These are phyloP conservation scores for Tulasnella sp. DNA, from an alignment of 768 basidiomycete species.

Conservation along the genomic window DNA sequence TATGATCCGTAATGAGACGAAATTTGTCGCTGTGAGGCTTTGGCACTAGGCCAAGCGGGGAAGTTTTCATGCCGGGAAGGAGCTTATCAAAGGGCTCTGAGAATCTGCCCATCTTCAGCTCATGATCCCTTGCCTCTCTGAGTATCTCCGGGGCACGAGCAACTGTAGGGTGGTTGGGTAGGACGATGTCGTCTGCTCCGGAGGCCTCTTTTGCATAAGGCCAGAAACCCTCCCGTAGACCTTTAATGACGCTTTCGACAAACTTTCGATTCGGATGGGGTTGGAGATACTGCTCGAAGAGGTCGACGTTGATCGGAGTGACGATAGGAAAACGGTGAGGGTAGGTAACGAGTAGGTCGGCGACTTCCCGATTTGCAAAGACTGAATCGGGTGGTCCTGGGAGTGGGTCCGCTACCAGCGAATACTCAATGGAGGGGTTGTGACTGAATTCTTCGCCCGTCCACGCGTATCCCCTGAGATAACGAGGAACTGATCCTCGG, in stretches of 20 bases:
- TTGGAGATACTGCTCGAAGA: slow-evolving; percentile 22
- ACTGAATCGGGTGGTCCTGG: background rate
- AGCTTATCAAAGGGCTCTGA: slow-evolving; percentile 25
- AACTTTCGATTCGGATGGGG: slow-evolving; percentile 31
- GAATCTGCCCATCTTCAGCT: slow-evolving; percentile 16
- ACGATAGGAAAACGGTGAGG: slow-evolving; percentile 28
- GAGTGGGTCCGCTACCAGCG: background rate
- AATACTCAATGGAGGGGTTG: background rate
- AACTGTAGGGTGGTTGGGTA: background rate
- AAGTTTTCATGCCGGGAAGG: slow-evolving; percentile 34
- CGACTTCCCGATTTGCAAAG: slow-evolving; percentile 12
- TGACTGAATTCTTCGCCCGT: background rate
- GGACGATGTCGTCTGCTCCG: slow-evolving; percentile 19
- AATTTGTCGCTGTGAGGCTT: slow-evolving; percentile 27
- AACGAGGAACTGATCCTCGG: background rate
- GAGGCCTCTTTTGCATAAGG: slow-evolving; percentile 24
- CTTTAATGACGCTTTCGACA: slow-evolving; percentile 25
- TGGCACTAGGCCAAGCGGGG: slow-evolving; percentile 31
- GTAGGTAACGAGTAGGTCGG: slow-evolving; percentile 20
- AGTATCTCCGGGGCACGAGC: slow-evolving; percentile 21
- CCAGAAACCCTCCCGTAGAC: slow-evolving; percentile 35
- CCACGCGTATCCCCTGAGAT: background rate
- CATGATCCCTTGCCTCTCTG: slow-evolving; percentile 19
- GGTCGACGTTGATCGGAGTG: slow-evolving; percentile 28
- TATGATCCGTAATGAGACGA: slow-evolving; percentile 32